phyloP scores from a whole-genome alignment of 2,329 filamentous ascomycete species.

The Paecilomyces sp. region DNA sequence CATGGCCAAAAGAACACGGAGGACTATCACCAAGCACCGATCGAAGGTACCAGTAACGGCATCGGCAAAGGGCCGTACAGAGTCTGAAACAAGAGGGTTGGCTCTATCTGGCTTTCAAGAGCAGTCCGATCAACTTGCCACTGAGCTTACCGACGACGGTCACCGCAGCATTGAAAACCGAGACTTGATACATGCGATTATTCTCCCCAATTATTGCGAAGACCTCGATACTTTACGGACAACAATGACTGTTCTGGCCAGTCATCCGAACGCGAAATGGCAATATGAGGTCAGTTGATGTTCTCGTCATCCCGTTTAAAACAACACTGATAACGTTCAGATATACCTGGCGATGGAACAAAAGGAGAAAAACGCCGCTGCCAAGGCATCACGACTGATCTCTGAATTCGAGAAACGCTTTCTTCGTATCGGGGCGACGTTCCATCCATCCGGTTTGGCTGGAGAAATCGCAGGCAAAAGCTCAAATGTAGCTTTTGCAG shows the following conservation, averaged over 20 bases:
- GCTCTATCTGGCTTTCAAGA: slow-evolving; percentile 1
- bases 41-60: background rate
- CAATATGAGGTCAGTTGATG: slow-evolving; percentile 60
- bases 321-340: slow-evolving; percentile 33
- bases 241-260: slow-evolving; percentile 62
- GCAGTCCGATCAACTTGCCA: slow-evolving; percentile 7
- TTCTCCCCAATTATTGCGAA: slow-evolving; percentile 70
- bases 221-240: slow-evolving; percentile 61
- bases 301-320: background rate
- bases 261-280: slow-evolving; percentile 55
- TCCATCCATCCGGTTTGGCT: slow-evolving; percentile 59
- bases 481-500: slow-evolving; percentile 67
- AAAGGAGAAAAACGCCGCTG: slow-evolving; percentile 54
- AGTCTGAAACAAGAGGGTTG: background rate
- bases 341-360: slow-evolving; percentile 68
- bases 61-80: background rate
- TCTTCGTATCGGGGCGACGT: slow-evolving; percentile 58
- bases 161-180: slow-evolving; percentile 39
- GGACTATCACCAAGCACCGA: slow-evolving; percentile 12
- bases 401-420: slow-evolving; percentile 59
- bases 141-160: slow-evolving; percentile 46
- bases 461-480: slow-evolving; percentile 67
- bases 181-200: slow-evolving; percentile 56
- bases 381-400: slow-evolving; percentile 57
- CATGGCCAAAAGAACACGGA: slow-evolving; percentile 20